Evolutionary conservation across 306 rosid genomes (phyloP), one percentile per base, ranked within the genome.

Genomic region (Vigna angularis): DNA sequence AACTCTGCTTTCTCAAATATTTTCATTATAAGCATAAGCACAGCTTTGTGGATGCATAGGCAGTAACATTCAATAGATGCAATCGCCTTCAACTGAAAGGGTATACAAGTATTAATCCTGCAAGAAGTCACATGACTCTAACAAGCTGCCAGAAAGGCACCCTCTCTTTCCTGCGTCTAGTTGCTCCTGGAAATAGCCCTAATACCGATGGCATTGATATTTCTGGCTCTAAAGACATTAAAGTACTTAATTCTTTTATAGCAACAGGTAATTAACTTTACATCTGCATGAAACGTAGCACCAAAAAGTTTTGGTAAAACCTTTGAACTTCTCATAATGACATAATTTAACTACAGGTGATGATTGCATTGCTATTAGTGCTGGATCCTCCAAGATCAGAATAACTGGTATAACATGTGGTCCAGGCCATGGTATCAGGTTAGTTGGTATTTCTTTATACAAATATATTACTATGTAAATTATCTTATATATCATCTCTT

Each of bases 401-500:
- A 63, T 88, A 8, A 24, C 20, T 42, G 85, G 83, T 28, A 67
- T 85, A 50, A 78, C 86, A 26, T 88, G 89, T 52, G 91, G 91
- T 42, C 87, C 91, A 16, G 91, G 91, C 50, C 91, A 88, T 88
- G 91, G 91, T 40, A 88, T 88, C 56, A 88, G 91, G 91, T 88
- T 6, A 5, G 89, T 85, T 14, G 4, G 40, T 45, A 24, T 12
- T 30, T 30, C 34, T 30, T 30, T 30, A 30, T 30, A 30, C 5
- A 4, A 30, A 30, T 30, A 30, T 30, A 30, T 30, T 30, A 4
- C 34, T 30, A 4, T 30, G 34, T 30, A 5, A 30, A 30, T 30
- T 30, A 30, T 40, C 2, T 8, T 1, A 40, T 8, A 8, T 40
- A 40, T 40, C 45, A 40, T 40, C 45, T 8, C 45, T 5, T 15